Evolutionary conservation across 176 grass and related monocot species (phyloP).

Genomic region (Paspalum vaginatum): DNA sequence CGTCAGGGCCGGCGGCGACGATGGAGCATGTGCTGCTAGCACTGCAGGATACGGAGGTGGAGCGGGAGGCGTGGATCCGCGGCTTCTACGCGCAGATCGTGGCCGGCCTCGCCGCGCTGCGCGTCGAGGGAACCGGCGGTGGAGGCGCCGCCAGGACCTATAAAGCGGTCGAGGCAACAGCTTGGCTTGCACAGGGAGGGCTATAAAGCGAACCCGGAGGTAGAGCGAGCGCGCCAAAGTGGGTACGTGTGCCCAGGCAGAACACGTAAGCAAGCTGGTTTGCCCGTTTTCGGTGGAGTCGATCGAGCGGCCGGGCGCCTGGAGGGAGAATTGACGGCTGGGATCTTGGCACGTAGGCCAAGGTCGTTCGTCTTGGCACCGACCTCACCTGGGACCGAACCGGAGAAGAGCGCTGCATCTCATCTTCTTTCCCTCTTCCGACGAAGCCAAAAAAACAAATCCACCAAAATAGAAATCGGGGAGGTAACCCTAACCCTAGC

Average conservation of each 20-base stretch:
- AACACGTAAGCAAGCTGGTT: too few relatives aligned
- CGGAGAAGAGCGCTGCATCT: not conserved
- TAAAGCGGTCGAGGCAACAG: too few relatives aligned
- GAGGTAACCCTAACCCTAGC: slow-evolving; percentile 39
- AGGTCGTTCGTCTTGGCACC: not conserved
- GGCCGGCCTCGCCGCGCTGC: too few relatives aligned
- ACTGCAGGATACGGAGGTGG: too few relatives aligned
- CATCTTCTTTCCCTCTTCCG: not conserved
- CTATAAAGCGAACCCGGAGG: too few relatives aligned
- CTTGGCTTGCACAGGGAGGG: too few relatives aligned
- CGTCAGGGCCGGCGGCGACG: too few relatives aligned
- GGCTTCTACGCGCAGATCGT: too few relatives aligned
- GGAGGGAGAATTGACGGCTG: not conserved
- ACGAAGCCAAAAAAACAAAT: not conserved
- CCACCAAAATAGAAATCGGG: not conserved
- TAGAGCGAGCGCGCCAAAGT: not conserved
- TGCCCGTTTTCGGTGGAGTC: not conserved
- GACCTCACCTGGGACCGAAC: not conserved
- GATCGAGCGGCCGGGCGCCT: not conserved
- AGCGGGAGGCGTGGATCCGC: too few relatives aligned
- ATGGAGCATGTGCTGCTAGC: too few relatives aligned
- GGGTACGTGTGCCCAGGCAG: not conserved
- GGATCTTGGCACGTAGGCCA: not conserved
- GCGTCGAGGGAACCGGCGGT: too few relatives aligned
- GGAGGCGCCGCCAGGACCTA: too few relatives aligned